Conservation (phyloP, 257 asterid species). For the Solanum clarkiae region DNA sequence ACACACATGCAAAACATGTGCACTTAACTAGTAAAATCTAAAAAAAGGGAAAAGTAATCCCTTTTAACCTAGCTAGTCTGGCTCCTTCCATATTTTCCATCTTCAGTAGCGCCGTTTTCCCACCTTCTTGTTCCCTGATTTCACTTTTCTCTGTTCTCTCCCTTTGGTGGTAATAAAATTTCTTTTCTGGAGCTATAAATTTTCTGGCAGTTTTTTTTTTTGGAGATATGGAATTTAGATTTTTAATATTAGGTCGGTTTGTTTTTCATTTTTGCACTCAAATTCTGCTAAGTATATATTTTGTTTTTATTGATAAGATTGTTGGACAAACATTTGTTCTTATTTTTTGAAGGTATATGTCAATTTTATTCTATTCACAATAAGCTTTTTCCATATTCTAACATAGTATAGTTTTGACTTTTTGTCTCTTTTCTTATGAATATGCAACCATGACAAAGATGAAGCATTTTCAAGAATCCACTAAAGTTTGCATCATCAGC, state of each 20-base stretch:
- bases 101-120: too few relatives aligned
- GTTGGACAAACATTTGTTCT: not conserved
- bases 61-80: too few relatives aligned
- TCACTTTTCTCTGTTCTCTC: not conserved
- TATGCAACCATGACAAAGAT: too few relatives aligned
- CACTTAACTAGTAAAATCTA: too few relatives aligned
- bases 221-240: not conserved
- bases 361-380: not conserved
- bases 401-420: not conserved
- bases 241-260: not conserved
- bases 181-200: not conserved
- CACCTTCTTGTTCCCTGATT: too few relatives aligned
- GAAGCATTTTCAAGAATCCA: too few relatives aligned
- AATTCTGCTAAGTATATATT: not conserved
- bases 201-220: too few relatives aligned
- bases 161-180: too few relatives aligned
- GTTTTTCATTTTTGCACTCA: not conserved
- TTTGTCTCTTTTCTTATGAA: not conserved
- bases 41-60: too few relatives aligned
- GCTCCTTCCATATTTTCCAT: too few relatives aligned
- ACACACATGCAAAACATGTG: too few relatives aligned
- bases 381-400: not conserved
- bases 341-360: not conserved
- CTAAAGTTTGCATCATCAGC: too few relatives aligned
- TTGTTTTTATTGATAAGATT: not conserved